phyloP scores from a whole-genome alignment of 352 stramenopile genomes.

The Blastocystis sp. region DNA sequence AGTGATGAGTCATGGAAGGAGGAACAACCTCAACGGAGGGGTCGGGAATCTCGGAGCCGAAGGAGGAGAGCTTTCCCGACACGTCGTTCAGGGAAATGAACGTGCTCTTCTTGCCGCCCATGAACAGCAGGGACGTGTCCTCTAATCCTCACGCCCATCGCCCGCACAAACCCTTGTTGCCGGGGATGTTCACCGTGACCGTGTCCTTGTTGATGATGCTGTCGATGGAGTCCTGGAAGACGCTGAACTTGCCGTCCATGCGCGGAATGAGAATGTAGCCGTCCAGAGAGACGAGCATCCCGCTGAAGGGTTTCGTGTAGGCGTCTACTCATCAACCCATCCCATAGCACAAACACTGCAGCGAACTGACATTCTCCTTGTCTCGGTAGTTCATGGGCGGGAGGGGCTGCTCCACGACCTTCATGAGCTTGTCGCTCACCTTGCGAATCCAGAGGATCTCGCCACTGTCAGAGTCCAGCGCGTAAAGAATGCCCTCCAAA shows the following conservation, averaged over 20 bases:
- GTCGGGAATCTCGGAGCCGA: neutral
- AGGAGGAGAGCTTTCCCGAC: conserved; percentile 7
- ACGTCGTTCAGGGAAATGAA: conserved; percentile 31
- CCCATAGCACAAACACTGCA: conserved; percentile 2
- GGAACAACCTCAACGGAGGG: neutral
- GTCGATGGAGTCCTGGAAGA: conserved; percentile 56
- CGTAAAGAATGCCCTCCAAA: conserved; percentile 49
- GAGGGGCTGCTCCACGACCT: neutral
- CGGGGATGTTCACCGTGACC: conserved; percentile 1
- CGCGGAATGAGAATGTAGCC: conserved; percentile 56
- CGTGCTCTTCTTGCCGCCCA: conserved; percentile 45
- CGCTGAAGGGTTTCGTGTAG: conserved; percentile 8
- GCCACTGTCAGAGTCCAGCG: conserved; percentile 35
- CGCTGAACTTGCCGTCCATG: conserved; percentile 50
- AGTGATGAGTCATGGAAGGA: neutral
- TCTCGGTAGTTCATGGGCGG: neutral
- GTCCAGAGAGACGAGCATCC: conserved; percentile 44
- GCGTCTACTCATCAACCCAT: neutral
- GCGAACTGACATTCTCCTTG: neutral
- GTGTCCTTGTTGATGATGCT: conserved; percentile 49
- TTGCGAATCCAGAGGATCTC: conserved; percentile 35
- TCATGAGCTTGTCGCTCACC: conserved; percentile 43
- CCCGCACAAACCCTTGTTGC: neutral
- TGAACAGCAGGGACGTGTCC: conserved; percentile 20
- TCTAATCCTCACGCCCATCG: neutral